phyloP scores from a whole-genome alignment of 345 rosid genomes.

The Arabidopsis arenosa region DNA sequence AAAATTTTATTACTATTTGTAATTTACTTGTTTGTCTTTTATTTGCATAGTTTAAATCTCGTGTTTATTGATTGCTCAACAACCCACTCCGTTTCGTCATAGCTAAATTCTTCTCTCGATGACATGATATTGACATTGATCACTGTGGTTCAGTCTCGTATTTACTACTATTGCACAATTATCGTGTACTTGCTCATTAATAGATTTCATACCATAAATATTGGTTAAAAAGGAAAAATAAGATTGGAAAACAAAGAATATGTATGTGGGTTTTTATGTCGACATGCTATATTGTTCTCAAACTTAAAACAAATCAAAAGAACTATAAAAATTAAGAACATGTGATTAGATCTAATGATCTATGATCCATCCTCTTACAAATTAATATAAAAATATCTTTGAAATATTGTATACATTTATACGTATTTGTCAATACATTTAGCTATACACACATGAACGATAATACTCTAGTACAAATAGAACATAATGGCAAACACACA shows the following conservation, averaged over 20 bases:
- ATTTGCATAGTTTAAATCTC: not conserved
- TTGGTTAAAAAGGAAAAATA: not conserved
- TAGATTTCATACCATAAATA: not conserved
- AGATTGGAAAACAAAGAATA: not conserved
- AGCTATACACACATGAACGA: not conserved
- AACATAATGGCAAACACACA: slow-evolving; percentile 21
- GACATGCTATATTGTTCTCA: not conserved
- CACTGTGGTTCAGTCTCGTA: not conserved
- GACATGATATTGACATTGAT: not conserved
- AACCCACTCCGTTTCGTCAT: not conserved
- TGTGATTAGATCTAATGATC: not conserved
- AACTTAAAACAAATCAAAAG: not conserved
- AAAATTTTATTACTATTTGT: not conserved
- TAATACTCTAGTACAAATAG: not conserved
- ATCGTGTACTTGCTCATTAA: not conserved
- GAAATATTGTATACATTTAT: not conserved
- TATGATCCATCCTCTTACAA: not conserved
- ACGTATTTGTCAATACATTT: not conserved
- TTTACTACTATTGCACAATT: not conserved
- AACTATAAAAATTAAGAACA: too few relatives aligned
- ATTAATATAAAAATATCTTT: not conserved
- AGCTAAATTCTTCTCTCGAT: not conserved
- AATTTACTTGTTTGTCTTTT: not conserved
- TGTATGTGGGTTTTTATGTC: not conserved
- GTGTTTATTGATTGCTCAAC: not conserved